These are phyloP conservation scores for Tolypocladium guangdongense DNA, from an alignment of 2,329 filamentous ascomycete species.

Conservation along the genomic window DNA sequence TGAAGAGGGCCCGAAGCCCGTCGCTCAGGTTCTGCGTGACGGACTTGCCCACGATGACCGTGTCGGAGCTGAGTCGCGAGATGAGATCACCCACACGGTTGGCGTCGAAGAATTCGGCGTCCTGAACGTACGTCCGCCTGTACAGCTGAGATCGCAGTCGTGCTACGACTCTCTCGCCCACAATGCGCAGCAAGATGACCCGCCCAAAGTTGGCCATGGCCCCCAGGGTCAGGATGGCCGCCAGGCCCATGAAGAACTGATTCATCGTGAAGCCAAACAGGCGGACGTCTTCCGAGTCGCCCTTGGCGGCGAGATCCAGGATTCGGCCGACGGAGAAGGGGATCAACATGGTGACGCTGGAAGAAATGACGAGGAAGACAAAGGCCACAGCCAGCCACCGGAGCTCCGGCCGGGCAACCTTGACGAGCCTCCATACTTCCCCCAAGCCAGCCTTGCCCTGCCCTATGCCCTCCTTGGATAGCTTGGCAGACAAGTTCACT, in stretches of 20 bases:
- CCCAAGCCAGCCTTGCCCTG: slow-evolving; percentile 48
- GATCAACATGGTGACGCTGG: slow-evolving; percentile 87
- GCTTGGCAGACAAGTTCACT: slow-evolving; percentile 75
- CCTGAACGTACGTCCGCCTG: slow-evolving; percentile 86
- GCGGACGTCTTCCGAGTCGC: slow-evolving; percentile 50
- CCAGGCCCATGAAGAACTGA: slow-evolving; percentile 82
- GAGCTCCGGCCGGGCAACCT: slow-evolving; percentile 78
- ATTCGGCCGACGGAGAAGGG: slow-evolving; percentile 96
- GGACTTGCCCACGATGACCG: slow-evolving; percentile 95
- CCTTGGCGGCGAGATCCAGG: slow-evolving; percentile 78
- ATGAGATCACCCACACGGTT: slow-evolving; percentile 95
- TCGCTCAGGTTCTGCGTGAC: slow-evolving; percentile 97
- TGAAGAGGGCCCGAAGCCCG: slow-evolving; percentile 83
- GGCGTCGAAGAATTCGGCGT: slow-evolving; percentile 97
- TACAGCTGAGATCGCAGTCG: slow-evolving; percentile 83
- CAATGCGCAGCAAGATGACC: slow-evolving; percentile 84
- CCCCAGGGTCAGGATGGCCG: slow-evolving; percentile 64
- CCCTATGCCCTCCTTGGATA: slow-evolving; percentile 69
- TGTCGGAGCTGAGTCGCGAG: slow-evolving; percentile 89
- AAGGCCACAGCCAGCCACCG: slow-evolving; percentile 71
- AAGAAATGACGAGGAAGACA: slow-evolving; percentile 76
- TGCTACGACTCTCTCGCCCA: slow-evolving; percentile 89
- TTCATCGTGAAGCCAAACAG: slow-evolving; percentile 76
- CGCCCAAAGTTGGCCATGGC: slow-evolving; percentile 88
- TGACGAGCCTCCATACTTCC: slow-evolving; percentile 80